Evolutionary conservation across 2,329 filamentous ascomycete genomes (phyloP), one percentile per base, ranked within the genome.

Genomic region (Beauveria sp.): DNA sequence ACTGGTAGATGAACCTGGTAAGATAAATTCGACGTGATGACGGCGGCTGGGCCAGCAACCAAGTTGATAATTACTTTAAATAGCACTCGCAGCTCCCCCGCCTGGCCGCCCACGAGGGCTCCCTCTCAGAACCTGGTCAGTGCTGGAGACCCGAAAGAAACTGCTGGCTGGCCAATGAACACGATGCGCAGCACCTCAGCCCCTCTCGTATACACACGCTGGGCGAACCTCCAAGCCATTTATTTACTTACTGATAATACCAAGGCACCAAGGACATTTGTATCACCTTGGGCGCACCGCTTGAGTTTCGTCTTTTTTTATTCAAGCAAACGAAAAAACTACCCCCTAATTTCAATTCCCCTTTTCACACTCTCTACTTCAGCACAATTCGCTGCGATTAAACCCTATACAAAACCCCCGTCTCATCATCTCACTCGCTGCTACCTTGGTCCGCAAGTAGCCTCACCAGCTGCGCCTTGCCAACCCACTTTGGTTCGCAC

Each of bases 401-500:
- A 18, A 42, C 7, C 6, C n/a, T 2, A 22, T 38, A 24, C 10
- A 16, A 18, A 43, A n/a, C 18, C 50, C 28, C 28, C 28, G n/a
- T 52, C 28, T 52, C 28, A n/a, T 22, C 49, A 20, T 38, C 49
- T n/a, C 26, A 22, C n/a, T n/a, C 18, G 48, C 18, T 53, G 18
- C 34, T 38, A 38, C 12, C 34, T 38, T 38, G 34, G 34, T 38
- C 34, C 34, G 34, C 34, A 34, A 14, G 31, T 34, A 56, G 40
- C 53, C 18, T 45, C 42, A 45, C 40, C 24, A 56, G 26, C 43
- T 46, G 53, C 40, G 40, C 40, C 53, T 56, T 48, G 40, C 42
- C 53, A 56, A 26, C 53, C 53, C 53, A 56, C 53, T 56, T 43
- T 46, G 53, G 40, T 56, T 48, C 53, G 24, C 53, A 48, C 53